Evolutionary conservation across 208 protist species (phyloP), one percentile per base, ranked within the genome.

Genomic region (Porcisia deanei): DNA sequence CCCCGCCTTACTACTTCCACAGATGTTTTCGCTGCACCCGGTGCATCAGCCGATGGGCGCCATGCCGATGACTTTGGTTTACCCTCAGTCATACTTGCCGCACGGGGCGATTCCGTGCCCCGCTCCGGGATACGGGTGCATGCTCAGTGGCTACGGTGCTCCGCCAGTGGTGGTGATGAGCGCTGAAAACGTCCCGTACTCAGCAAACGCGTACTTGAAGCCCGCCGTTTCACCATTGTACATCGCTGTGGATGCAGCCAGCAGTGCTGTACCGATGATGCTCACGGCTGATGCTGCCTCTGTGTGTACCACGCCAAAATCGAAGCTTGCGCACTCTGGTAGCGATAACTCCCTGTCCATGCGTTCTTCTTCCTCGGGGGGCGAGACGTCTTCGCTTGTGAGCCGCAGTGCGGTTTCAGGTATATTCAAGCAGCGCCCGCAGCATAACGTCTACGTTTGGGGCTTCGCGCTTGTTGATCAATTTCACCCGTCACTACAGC

Each of bases 381-480:
- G 73, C 43, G 71, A 79, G 63, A 82, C 69, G 9, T 34, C 72
- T 8, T 82, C 77, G 7, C 45, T 69, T 61, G 54, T 68, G 64
- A 81, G 73, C 68, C 53, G 55, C 74, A 77, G 59, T 52, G 34
- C 18, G 1, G 59, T 41, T 25, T 55, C 54, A 41, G 65, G 20
- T 53, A 59, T 63, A 53, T 60, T 69, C 59, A 73, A 76, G 52
- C 57, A 74, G 52, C 77, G 77, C 34, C 76, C 72, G 34, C 72
- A 65, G 71, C 76, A 86, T 59, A 77, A 87, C 49, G 78, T 86
- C 7, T 22, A 67, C 37, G 60, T 66, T 43, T 90, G 86, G 86
- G 86, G 86, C 1, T 90, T 86, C n/a, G 86, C 86, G 5, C 66
- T 90, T 0, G 86, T 84, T 3, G 86, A 90, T 63, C 81, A 82